Conservation (phyloP, 768 basidiomycete genomes). For the Fomitopsis pulvina region DNA sequence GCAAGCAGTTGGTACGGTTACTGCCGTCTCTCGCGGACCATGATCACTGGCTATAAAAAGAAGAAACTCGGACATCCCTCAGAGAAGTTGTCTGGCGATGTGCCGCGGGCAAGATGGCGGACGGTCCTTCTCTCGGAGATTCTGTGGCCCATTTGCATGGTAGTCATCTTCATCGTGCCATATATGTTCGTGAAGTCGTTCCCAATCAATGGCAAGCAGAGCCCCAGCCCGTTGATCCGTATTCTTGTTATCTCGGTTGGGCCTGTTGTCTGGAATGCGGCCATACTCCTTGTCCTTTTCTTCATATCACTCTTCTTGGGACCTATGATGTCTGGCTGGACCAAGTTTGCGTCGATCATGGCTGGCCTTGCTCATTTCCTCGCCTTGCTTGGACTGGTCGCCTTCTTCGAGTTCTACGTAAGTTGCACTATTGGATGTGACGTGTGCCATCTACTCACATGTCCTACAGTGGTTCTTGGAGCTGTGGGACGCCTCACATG, state of each 20-base stretch:
- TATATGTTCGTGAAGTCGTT: slow-evolving; percentile 95
- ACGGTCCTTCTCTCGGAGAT: slow-evolving; percentile 82
- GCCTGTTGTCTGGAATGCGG: slow-evolving; percentile 93
- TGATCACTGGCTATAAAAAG: slow-evolving; percentile 99
- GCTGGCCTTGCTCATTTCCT: slow-evolving; percentile 85
- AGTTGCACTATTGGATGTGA: slow-evolving; percentile 27
- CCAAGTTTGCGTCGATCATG: slow-evolving; percentile 87
- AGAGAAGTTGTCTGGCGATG: slow-evolving; percentile 92
- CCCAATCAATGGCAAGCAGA: slow-evolving; percentile 56
- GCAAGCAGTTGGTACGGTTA: slow-evolving; percentile 99
- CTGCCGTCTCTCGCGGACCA: slow-evolving; percentile 92
- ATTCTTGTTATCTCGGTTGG: slow-evolving; percentile 86
- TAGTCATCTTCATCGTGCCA: slow-evolving; percentile 72
- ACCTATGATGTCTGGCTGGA: slow-evolving; percentile 79
- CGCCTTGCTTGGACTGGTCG: slow-evolving; percentile 74
- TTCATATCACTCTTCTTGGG: slow-evolving; percentile 90
- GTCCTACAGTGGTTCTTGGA: slow-evolving; percentile 84
- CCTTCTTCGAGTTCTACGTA: slow-evolving; percentile 96
- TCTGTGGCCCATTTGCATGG: slow-evolving; percentile 70
- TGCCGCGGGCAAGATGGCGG: slow-evolving; percentile 86
- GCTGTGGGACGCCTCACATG: slow-evolving; percentile 94
- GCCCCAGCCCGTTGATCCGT: slow-evolving; percentile 84
- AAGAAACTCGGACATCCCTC: slow-evolving; percentile 97
- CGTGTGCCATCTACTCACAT: slow-evolving; percentile 13
- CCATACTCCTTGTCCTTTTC: slow-evolving; percentile 78